Base-by-base conservation (phyloP, 371 early-diverging fungal genomes). In the Rhizomucor pusillus region DNA sequence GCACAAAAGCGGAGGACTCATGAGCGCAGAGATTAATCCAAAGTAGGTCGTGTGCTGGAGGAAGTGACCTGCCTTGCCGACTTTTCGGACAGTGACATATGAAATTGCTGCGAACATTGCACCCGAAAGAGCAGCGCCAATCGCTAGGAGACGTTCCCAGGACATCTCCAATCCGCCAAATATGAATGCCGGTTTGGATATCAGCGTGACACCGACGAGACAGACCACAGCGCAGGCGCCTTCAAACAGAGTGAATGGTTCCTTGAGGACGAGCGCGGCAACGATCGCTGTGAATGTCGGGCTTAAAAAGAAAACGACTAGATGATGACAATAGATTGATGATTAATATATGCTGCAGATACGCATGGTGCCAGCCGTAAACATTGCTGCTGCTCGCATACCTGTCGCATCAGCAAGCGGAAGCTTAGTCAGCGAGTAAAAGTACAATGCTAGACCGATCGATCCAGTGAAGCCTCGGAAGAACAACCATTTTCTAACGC, bases 341-440 rank as follows among this genome's bases (percentile, higher is more conserved):
- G 33, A 20, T 43, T 33, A 44, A 34, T 45, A n/a, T n/a, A 14
- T 40, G 14, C 22, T 48, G n/a, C 33, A 12, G 1, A 49, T n/a
- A 1, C 13, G 20, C 18, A 45, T n/a, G 16, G 13, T 12, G 20
- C 25, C 2, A 16, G n/a, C 25, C n/a, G 10, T 2, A 7, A 1
- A 20, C 2, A n/a, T 6, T 10, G 14, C 3, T 39, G 14, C 35
- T 7, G 44, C 11, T 36, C 22, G 2, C 37, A 14, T 66, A 74
- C 75, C 88, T 14, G 87, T 90, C 22, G 90, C 89, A 61, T 92
- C 92, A 5, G 84, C 84, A 49, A 92, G 58, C 1, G 89, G 79
- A 69, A 90, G 65, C 18, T 77, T 69, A 3, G 85, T 82, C 4
- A 90, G 47, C 12, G 84, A 77, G 51, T 76, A 88, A 59, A 88